A percentile compares a stretch with the other conserved stretches of the same genome.
phyloP scores from a whole-genome alignment of 352 stramenopile genomes.

The Phytophthora europaea region DNA sequence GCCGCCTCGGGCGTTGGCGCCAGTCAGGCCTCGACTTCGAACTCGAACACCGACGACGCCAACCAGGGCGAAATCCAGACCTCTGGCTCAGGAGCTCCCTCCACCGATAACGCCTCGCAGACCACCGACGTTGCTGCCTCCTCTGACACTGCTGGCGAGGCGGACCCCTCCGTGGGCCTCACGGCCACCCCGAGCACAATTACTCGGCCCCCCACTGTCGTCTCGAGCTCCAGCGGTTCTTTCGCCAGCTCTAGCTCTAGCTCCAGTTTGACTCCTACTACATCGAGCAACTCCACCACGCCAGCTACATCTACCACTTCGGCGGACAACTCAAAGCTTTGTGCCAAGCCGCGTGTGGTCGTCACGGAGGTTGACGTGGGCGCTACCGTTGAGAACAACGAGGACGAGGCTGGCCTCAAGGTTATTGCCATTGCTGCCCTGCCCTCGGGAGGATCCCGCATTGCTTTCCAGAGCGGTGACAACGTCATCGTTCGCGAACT shows the following conservation, averaged over 20 bases:
- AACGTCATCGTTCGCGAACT: slow-evolving; percentile 54
- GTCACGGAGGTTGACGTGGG: slow-evolving; percentile 56
- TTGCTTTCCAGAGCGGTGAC: slow-evolving; percentile 60
- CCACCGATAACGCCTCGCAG: slow-evolving; percentile 26
- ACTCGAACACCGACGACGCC: slow-evolving; percentile 1
- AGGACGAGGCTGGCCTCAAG: slow-evolving; percentile 59
- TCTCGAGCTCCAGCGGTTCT: slow-evolving; percentile 16
- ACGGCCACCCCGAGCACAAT: slow-evolving; percentile 16
- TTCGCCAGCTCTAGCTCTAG: neutral
- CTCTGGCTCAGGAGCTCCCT: neutral
- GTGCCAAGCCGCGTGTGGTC: slow-evolving; percentile 44
- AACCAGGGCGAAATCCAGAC: neutral
- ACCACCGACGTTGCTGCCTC: slow-evolving; percentile 17
- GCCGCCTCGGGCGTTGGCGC: slow-evolving; percentile 2
- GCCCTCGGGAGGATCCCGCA: slow-evolving; percentile 47
- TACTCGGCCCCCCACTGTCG: neutral
- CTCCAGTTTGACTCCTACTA: too few relatives aligned
- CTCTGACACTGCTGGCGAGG: slow-evolving; percentile 3
- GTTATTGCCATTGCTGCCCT: slow-evolving; percentile 56
- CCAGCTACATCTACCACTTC: slow-evolving; percentile 1
- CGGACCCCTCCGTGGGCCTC: neutral
- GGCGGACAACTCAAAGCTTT: slow-evolving; percentile 27
- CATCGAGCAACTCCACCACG: slow-evolving; percentile 9
- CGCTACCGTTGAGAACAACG: slow-evolving; percentile 38
- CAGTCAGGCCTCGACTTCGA: slow-evolving; percentile 2